Percentiles rank a stretch among this genome's conserved stretches.
Conservation (phyloP, 2,329 filamentous ascomycete genomes). For the Tolypocladium inflatum region DNA sequence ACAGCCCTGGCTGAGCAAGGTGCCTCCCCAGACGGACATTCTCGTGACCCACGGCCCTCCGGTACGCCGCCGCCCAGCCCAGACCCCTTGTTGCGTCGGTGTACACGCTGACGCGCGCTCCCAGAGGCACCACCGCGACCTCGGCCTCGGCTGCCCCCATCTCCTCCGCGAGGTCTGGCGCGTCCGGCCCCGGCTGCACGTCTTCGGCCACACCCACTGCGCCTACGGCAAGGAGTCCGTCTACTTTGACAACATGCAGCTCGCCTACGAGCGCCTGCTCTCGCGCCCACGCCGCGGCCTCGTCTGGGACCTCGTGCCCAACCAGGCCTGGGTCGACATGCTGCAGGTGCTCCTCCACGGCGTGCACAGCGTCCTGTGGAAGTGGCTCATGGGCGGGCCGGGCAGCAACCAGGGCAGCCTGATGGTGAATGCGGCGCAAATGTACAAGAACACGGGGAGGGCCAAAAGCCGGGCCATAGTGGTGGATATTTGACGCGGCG, state of each 20-base stretch:
- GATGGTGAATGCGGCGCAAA: slow-evolving; percentile 49
- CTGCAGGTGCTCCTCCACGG: slow-evolving; percentile 34
- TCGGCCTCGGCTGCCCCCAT: slow-evolving; percentile 59
- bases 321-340: slow-evolving; percentile 36
- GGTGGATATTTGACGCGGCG: slow-evolving; percentile 18
- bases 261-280: slow-evolving; percentile 58
- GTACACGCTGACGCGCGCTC: neutral
- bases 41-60: slow-evolving; percentile 77
- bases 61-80: slow-evolving; percentile 21
- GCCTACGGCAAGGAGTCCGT: slow-evolving; percentile 60
- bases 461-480: slow-evolving; percentile 30
- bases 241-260: slow-evolving; percentile 67
- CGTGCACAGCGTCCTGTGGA: slow-evolving; percentile 39
- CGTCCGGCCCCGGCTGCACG: slow-evolving; percentile 63
- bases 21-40: slow-evolving; percentile 66
- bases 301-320: slow-evolving; percentile 37
- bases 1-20: slow-evolving; percentile 62
- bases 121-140: slow-evolving; percentile 58
- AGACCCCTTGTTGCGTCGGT: neutral
- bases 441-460: slow-evolving; percentile 42
- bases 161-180: slow-evolving; percentile 66
- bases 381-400: slow-evolving; percentile 46
- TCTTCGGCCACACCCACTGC: slow-evolving; percentile 81
- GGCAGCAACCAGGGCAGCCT: slow-evolving; percentile 38
- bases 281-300: slow-evolving; percentile 30